Evolutionary conservation across 2,329 filamentous ascomycete species (phyloP), one percentile per base, ranked within the genome.

Genomic region (Lasiodiplodia gonubiensis): DNA sequence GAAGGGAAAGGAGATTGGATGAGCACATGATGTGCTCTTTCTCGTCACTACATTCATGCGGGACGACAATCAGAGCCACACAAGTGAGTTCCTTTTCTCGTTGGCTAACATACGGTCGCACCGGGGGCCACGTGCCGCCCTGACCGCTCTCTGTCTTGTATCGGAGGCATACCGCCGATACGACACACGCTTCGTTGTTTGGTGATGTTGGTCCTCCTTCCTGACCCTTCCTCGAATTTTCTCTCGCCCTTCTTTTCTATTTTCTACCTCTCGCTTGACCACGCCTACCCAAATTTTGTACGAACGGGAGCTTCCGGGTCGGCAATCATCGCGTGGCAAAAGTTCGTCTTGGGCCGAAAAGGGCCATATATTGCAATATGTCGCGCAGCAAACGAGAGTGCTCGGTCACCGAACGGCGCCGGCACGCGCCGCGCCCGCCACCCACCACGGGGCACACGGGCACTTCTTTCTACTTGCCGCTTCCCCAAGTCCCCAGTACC

Each of bases 31-130:
- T 60, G 48, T 60, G 16, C 30, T n/a, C 30, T 25, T 48, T 60
- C 39, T 60, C 39, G 57, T 49, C 35, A 23, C 6, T 18, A 60
- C 37, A 60, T 60, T 60, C 39, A 60, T 60, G 57, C 57, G 39
- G 35, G 30, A 25, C 25, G 57, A 30, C 25, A 30, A 48, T 60
- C 57, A 48, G 57, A 33, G 33, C 21, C 54, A 39, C 23, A 42
- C 55, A 14, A 33, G 27, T 11, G 48, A 33, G 23, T 30, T 30
- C 25, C 30, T 39, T 23, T 55, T 55, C 30, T 35, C 7, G 25
- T 23, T 39, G 33, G 21, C 53, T 21, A 27, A 37, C 53, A n/a
- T 25, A 33, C 37, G 57, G 39, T 60, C 57, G 39, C 57, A 48
- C 57, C n/a, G 3, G 21, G 39, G 46, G 25, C 39, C 57, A 60